Evolutionary conservation across 352 stramenopile species (phyloP).

Genomic region (Paralagenidium karlingii): DNA sequence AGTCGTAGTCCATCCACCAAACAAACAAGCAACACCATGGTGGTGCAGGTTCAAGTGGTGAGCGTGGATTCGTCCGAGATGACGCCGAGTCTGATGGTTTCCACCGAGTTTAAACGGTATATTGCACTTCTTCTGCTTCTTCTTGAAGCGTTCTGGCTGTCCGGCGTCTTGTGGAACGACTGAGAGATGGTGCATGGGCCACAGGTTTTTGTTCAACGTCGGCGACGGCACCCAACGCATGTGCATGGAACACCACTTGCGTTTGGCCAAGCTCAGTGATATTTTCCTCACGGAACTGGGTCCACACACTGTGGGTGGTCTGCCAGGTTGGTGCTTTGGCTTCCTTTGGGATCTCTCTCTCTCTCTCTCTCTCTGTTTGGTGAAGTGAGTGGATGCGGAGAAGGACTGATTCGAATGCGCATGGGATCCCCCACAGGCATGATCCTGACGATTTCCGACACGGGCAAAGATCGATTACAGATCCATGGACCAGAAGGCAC

Average conservation of each 20-base stretch:
- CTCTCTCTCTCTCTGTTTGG: neutral
- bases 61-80: conserved; percentile 68
- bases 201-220: conserved; percentile 84
- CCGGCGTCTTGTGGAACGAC: too few species aligned
- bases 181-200: too few species aligned
- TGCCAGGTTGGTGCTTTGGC: conserved; percentile 27
- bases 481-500: conserved; percentile 63
- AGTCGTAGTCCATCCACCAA: too few species aligned
- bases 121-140: neutral
- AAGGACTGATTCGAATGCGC: neutral
- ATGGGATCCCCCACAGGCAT: conserved; percentile 26
- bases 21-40: conserved; percentile 44
- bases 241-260: conserved; percentile 87
- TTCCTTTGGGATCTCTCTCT: too few species aligned
- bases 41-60: conserved; percentile 63
- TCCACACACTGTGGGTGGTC: conserved; percentile 60
- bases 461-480: conserved; percentile 55
- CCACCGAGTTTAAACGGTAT: conserved; percentile 48
- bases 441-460: conserved; percentile 83
- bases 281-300: conserved; percentile 80
- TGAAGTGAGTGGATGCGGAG: neutral
- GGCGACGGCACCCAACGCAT: conserved; percentile 82
- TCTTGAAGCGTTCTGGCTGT: neutral
- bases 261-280: conserved; percentile 66
- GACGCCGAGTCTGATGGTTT: conserved; percentile 49